Percentiles rank a stretch among this genome's conserved stretches.
phyloP scores from a whole-genome alignment of 1,284 basidiomycete species.

The Heimioporus retisporus region DNA sequence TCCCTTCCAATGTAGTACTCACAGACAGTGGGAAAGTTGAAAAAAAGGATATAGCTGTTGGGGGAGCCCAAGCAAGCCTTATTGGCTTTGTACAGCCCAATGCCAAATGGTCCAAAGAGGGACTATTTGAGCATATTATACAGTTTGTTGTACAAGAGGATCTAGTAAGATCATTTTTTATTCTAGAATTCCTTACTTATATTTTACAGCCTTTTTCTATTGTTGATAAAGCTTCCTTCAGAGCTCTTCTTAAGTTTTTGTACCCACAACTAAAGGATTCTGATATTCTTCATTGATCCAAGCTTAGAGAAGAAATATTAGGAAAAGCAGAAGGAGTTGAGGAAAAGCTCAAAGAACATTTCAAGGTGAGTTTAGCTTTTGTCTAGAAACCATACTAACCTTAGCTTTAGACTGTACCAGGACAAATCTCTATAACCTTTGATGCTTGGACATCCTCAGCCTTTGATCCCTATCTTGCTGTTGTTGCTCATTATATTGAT shows the following conservation, averaged over 20 bases:
- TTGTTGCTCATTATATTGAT: constrained; percentile 6
- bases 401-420: background rate
- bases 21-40: background rate
- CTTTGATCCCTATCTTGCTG: background rate
- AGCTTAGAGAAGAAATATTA: background rate
- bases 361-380: background rate
- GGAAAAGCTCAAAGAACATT: background rate
- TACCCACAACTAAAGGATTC: background rate
- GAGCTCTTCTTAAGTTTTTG: constrained; percentile 2
- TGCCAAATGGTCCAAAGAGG: background rate
- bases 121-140: background rate
- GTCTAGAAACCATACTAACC: background rate
- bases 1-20: background rate
- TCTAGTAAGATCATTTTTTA: background rate
- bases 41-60: background rate
- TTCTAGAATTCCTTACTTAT: background rate
- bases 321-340: background rate
- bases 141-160: constrained; percentile 3
- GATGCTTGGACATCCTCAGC: constrained; percentile 1
- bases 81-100: background rate
- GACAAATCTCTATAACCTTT: constrained; percentile 1
- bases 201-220: background rate
- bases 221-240: background rate
- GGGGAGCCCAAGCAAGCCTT: background rate
- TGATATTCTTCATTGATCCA: background rate